Conservation (phyloP, 192 early-diverging fungal species). For the Chytriomyces hyalinus region DNA sequence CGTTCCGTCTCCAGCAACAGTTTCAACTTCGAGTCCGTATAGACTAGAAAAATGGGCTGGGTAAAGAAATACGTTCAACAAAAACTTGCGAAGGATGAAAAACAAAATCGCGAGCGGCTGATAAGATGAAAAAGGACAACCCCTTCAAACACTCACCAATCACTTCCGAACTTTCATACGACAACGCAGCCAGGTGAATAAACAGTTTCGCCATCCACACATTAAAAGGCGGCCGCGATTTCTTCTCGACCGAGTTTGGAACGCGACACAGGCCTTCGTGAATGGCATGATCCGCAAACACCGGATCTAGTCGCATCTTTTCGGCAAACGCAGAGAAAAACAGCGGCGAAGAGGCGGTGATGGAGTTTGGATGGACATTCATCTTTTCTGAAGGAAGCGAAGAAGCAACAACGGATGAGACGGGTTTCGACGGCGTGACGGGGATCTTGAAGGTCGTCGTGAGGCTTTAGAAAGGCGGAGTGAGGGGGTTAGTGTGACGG, state of each 20-base stretch:
- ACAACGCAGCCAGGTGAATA: slow-evolving; percentile 27
- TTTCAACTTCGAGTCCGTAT: slow-evolving; percentile 25
- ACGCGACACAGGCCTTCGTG: slow-evolving; percentile 11
- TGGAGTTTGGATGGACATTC: background rate
- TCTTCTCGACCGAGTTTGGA: slow-evolving; percentile 14
- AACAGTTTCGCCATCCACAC: slow-evolving; percentile 21
- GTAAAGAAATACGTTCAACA: background rate
- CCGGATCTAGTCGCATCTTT: background rate
- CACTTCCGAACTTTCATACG: slow-evolving; percentile 30
- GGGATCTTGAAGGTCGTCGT: slow-evolving; percentile 7
- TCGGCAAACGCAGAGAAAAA: slow-evolving; percentile 23
- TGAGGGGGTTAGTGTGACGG: background rate
- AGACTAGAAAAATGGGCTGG: slow-evolving; percentile 11
- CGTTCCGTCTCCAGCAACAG: background rate
- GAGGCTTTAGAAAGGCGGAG: background rate
- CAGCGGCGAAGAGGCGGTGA: slow-evolving; percentile 12
- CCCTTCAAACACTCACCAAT: slow-evolving; percentile 22
- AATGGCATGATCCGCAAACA: slow-evolving; percentile 8
- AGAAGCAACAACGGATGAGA: background rate
- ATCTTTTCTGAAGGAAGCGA: background rate
- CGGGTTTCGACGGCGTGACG: background rate
- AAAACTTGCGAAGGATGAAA: too few relatives aligned
- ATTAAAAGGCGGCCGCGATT: slow-evolving; percentile 30
- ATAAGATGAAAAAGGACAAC: too few relatives aligned
- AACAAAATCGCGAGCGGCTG: too few relatives aligned